Evolutionary conservation across 345 rosid genomes (phyloP), one percentile per base, ranked within the genome.

Genomic region (Syzygium aromaticum): DNA sequence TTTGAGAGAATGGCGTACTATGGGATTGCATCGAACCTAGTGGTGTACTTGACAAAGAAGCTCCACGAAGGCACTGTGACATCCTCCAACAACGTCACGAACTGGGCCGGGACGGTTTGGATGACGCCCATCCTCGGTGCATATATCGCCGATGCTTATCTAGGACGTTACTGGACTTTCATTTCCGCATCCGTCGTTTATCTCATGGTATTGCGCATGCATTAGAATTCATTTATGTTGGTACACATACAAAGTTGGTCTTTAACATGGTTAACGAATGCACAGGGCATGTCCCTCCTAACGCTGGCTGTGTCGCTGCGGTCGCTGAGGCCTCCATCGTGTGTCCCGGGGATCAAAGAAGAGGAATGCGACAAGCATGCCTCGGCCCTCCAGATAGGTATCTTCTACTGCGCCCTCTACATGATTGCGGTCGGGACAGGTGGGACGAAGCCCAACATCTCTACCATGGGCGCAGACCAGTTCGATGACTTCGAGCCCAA

Each of bases 1-100:
- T 94, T 94, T 83, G 98, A 95, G 92, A 93, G 97, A 86, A 92
- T 95, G 94, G 97, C 95, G 11, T 93, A 88, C 86, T 92, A 93
- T 54, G 97, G 98, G 51, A 94, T 95, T 88, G 93, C 91, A 51
- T 85, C 95, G 53, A 95, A 95, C 87, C 77, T 94, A 12, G 94
- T 95, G 80, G 43, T 93, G 80, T 95, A 91, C 80, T 84, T 94
- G 86, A 89, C 94, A 5, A 84, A 17, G 23, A 88, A 92, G 85
- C 91, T 95, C 38, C 94, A 91, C 16, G 94, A 94, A 89, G 97
- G 96, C 54, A 95, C 97, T 3, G 97, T 95, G 11, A 59, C 87
- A 61, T 90, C 97, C 8, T 33, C 96, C 16, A 95, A 93, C 87
- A 94, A 90, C 77, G 98, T 94, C 85, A 95, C 93, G 86, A 92